Evolutionary conservation across 352 stramenopile genomes (phyloP), one percentile per base, ranked within the genome.

Genomic region (Thalassiosira hispida): DNA sequence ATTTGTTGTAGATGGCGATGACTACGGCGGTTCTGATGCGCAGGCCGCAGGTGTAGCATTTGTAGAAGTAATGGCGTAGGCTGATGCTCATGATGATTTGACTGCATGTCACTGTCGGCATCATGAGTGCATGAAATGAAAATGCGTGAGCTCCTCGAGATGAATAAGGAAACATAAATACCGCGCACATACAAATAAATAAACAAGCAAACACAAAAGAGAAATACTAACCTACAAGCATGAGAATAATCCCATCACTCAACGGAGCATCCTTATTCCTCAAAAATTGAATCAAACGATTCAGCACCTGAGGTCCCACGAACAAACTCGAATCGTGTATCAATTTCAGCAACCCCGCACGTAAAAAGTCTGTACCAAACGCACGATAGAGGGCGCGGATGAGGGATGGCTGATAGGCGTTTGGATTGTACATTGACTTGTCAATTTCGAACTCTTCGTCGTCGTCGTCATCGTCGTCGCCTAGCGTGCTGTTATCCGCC

Each of bases 251-350:
- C 31, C 89, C 93, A 8, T 87, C 57, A 6, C 53, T 74, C 9
- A 93, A 16, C 7, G 83, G 65, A n/a, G 84, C 73, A 72, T 82
- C 33, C 7, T 68, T 27, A 42, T 91, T 71, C 25, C 87, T 68
- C 18, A 96, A 53, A 69, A 93, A 97, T 14, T 79, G 70, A 60
- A 96, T 96, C 1, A 96, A 57, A 8, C 47, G 52, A 53, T 96
- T 92, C 12, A 97, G 82, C 1, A 97, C 81, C 23, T 93, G 69
- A 9, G 96, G 95, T 8, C 94, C 96, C 1, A 98, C 91, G 73
- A 98, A 98, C 22, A 96, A 85, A 49, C 93, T 90, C 1, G 84
- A 89, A 80, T 98, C 96, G 66, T 98, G 96, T 20, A 92, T 64
- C 7, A 98, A 64, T 86, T 98, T 98, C 40, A 97, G 93, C n/a